Evolutionary conservation across 164 flowering plant genomes (phyloP), one percentile per base, ranked within the genome.

Genomic region (Platanus orientalis): DNA sequence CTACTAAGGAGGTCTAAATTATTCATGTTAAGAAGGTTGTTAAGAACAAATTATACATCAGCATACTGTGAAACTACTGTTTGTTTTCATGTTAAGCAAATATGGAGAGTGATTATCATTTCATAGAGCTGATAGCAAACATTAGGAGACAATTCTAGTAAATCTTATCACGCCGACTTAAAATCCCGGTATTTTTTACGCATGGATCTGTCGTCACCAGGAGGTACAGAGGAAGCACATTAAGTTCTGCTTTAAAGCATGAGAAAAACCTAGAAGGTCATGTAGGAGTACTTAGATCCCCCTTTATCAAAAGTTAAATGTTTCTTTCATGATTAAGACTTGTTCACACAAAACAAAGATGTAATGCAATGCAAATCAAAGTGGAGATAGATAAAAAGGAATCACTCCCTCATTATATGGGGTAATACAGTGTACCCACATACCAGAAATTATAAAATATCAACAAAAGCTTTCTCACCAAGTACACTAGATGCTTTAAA

Each of bases 401-500:
- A 55, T 55, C 56, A 32, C 54, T 19, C 34, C 49, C 60, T 34
- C 30, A 61, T 36, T 42, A 14, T 14, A 20, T 20, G 52, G 2
- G 52, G 0, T 49, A 7, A 49, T 49, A 49, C 20, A 49, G 11
- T 49, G 52, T n/a, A 20, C 14, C 52, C 24, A 49, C 7, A 49
- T 20, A 49, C 25, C 11, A 5, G 24, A 20, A 20, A 4, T 36
- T 36, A 36, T 49, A 20, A 49, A 49, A 49, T 10, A 51, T 0
- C 4, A 28, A 13, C 4, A 50, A 36, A 40, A 19, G 44, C 27
- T 19, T 9, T 10, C 32, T 21, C 7, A 17, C 3, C 1, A 67
- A 62, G 64, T 59, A 64, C 64, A 56, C 12, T 0, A 69, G 71
- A 49, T 73, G 66, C 68, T 66, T 47, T 54, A 27, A 36, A 53